These are phyloP conservation scores for Nigrospora osmanthi DNA, from an alignment of 2,329 filamentous ascomycete genomes.

Conservation along the genomic window DNA sequence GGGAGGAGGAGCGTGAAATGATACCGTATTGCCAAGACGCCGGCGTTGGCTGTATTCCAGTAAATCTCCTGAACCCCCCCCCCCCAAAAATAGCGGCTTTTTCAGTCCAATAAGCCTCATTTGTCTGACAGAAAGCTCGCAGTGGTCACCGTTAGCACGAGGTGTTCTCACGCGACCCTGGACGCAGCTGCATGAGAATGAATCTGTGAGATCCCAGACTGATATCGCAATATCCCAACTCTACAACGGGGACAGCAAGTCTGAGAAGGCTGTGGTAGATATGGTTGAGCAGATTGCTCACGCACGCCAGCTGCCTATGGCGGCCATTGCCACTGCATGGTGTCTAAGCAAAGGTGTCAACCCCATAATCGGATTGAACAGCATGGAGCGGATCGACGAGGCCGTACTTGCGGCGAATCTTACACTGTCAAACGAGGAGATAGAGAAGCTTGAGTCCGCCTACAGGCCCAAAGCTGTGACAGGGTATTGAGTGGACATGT, in stretches of 20 bases:
- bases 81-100: conserved; percentile 17
- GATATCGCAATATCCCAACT: background rate
- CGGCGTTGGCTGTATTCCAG: conserved; percentile 31
- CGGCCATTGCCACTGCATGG: conserved; percentile 50
- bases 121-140: background rate
- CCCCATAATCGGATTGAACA: conserved; percentile 46
- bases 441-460: conserved; percentile 6
- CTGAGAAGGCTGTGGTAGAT: conserved; percentile 25
- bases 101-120: background rate
- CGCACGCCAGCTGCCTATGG: conserved; percentile 49
- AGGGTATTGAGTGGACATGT: background rate
- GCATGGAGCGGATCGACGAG: conserved; percentile 44
- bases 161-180: background rate
- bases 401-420: conserved; percentile 30
- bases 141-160: background rate
- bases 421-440: conserved; percentile 41
- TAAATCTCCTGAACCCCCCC: conserved; percentile 6
- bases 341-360: conserved; percentile 31
- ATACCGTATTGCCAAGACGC: conserved; percentile 32
- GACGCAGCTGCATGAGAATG: background rate
- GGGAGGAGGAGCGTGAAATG: conserved; percentile 47
- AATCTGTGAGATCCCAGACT: background rate
- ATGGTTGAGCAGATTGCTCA: conserved; percentile 39
- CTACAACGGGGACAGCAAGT: background rate
- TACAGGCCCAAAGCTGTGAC: background rate